These are phyloP conservation scores for Wickerhamiella hasegawae DNA, from an alignment of 805 yeast genomes.

Conservation along the genomic window DNA sequence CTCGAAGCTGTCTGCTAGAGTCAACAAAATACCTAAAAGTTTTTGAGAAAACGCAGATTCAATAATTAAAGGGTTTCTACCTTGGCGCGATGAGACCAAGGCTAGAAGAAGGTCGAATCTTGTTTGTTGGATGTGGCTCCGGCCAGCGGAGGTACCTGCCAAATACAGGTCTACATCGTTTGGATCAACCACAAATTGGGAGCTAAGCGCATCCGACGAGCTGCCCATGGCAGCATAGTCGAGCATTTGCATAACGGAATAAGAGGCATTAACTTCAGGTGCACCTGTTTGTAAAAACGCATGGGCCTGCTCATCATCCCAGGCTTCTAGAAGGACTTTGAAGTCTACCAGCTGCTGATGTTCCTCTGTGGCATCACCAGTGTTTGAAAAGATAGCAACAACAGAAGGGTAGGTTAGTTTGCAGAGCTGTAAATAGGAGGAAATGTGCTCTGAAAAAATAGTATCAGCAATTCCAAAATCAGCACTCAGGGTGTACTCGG, in stretches of 20 bases:
- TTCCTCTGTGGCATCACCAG: conserved; percentile 1
- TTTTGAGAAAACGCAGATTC: neutral
- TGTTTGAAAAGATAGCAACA: neutral
- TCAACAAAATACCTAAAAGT: neutral
- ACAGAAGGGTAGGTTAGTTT: conserved; percentile 2
- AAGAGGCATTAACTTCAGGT: conserved; percentile 12
- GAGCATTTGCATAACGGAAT: conserved; percentile 17
- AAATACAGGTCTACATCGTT: conserved; percentile 18
- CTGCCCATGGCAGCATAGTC: conserved; percentile 18
- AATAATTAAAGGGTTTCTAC: conserved; percentile 7
- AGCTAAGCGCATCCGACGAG: conserved; percentile 4
- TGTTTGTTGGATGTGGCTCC: conserved; percentile 25
- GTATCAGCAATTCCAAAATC: conserved; percentile 3
- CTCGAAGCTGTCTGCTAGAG: neutral
- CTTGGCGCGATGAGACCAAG: neutral
- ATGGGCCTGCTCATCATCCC: conserved; percentile 23
- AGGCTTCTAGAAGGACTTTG: conserved; percentile 21
- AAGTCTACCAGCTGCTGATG: conserved; percentile 19
- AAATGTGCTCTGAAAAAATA: conserved; percentile 3
- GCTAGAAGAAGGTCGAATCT: conserved; percentile 21
- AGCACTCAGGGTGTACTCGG: neutral
- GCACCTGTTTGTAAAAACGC: conserved; percentile 9
- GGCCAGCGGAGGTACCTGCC: conserved; percentile 15
- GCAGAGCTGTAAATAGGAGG: conserved; percentile 1
- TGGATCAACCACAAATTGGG: conserved; percentile 6